phyloP scores from a whole-genome alignment of 495 filamentous ascomycete species.

The Filosporella fistucella region DNA sequence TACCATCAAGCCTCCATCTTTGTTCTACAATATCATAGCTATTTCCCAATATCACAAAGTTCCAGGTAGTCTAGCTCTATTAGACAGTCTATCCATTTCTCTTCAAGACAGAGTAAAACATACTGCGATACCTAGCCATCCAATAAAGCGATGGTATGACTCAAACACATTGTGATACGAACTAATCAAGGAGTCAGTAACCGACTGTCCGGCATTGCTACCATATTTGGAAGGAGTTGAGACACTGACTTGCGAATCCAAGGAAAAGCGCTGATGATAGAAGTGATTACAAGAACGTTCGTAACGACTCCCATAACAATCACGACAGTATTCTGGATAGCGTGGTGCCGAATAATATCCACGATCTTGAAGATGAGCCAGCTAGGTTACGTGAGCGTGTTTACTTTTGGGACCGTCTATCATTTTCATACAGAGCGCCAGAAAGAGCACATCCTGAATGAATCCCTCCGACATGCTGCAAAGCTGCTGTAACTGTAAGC shows the following conservation, averaged over 20 bases:
- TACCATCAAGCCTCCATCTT: constrained; percentile 30
- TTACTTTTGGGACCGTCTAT: neutral
- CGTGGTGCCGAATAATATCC: constrained; percentile 30
- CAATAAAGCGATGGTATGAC: constrained; percentile 37
- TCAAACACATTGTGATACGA: constrained; percentile 11
- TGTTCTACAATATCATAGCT: constrained; percentile 32
- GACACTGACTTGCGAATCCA: constrained; percentile 38
- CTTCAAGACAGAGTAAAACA: no score
- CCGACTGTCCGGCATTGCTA: no score
- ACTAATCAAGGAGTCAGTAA: no score
- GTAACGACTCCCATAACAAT: constrained; percentile 39
- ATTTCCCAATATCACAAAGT: constrained; percentile 36
- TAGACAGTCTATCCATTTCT: no score
- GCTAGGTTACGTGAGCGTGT: constrained; percentile 23
- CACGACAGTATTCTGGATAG: constrained; percentile 28
- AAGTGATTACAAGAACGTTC: constrained; percentile 36
- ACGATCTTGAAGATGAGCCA: constrained; percentile 40
- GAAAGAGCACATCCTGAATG: constrained; percentile 41
- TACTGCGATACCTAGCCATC: constrained; percentile 38
- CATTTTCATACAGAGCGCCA: constrained; percentile 32
- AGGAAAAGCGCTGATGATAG: constrained; percentile 37
- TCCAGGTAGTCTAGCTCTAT: constrained; percentile 33
- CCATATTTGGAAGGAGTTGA: no score
- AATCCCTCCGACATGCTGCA: constrained; percentile 41
- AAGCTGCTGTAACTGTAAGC: constrained; percentile 31